Base-by-base conservation (phyloP, 1,284 basidiomycete species). In the Sanghuangporus baumii region DNA sequence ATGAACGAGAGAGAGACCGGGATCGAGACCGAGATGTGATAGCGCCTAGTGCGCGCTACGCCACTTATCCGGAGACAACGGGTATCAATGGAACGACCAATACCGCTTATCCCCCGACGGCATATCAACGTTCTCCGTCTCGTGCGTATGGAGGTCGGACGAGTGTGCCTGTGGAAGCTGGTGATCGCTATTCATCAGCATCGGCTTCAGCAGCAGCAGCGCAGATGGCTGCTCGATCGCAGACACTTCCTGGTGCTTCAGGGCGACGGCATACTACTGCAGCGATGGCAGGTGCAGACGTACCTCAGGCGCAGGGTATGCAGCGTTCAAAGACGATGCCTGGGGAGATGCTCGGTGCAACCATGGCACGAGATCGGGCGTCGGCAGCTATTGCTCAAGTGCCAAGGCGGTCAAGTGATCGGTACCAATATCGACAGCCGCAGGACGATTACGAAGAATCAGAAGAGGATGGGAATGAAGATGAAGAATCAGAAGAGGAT, bases 261-360 rank as follows among this genome's bases (percentile, higher is more conserved):
- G 26, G 55, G n/a, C 54, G 55, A n/a, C 54, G 55, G 12, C 31
- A 57, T 26, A 36, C 54, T 7, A 23, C 14, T 20, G 60, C 46
- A 20, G 14, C 16, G 18, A 57, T 18, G 40, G 34, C 20, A 26
- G 43, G 43, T 41, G 9, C 9, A 20, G 57, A 12, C 38, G 34
- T 12, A 18, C 18, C 61, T 14, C 57, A 37, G 16, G 55, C 57
- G 2, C 57, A 48, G 18, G 57, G 18, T 6, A 57, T 63, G 36
- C 62, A 63, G n/a, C 57, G 62, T 5, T 59, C 62, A 14, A 57
- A 55, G 26, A 63, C 62, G 16, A 14, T 63, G 31, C 62, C 62
- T 9, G 58, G 31, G 7, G 55, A 61, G 7, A 31, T 18, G 36
- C 36, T 26, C 41, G 47, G 11, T 2, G 31, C 20, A 16, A 51